phyloP scores from a whole-genome alignment of 140 eudicot species.

The Flaveria floridana region DNA sequence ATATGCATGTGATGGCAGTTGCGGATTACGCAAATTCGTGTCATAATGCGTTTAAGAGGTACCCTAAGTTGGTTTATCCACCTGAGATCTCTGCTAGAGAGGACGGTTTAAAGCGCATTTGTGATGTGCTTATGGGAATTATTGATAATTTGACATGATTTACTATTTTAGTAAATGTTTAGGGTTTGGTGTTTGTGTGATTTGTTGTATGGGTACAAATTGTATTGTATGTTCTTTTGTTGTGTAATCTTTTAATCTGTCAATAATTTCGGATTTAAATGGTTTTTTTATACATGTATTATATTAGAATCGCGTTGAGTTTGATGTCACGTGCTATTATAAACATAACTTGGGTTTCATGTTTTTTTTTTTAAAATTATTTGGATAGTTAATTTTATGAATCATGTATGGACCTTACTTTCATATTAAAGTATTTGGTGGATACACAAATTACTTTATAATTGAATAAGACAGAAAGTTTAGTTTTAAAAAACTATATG shows the following conservation, averaged over 20 bases:
- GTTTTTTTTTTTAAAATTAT: too few relatives aligned
- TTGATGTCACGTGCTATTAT: neutral
- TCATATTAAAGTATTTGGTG: too few relatives aligned
- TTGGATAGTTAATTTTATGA: too few relatives aligned
- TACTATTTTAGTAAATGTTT: neutral
- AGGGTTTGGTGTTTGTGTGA: conserved; percentile 18
- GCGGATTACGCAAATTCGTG: conserved; percentile 77
- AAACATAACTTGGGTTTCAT: too few relatives aligned
- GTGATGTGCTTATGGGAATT: conserved; percentile 74
- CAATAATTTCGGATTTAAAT: neutral
- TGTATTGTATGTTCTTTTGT: neutral
- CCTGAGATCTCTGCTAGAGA: conserved; percentile 55
- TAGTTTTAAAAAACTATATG: too few relatives aligned
- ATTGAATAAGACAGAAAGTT: too few relatives aligned
- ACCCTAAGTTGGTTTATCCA: conserved; percentile 61
- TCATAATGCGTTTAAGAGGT: conserved; percentile 55
- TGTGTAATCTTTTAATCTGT: neutral
- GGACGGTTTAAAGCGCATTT: conserved; percentile 72
- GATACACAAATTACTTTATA: too few relatives aligned
- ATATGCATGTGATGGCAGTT: conserved; percentile 78
- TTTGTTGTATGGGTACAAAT: conserved; percentile 5
- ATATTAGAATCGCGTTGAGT: too few relatives aligned
- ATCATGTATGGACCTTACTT: too few relatives aligned
- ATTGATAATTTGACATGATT: conserved; percentile 42
- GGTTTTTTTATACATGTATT: neutral